These are phyloP conservation scores for Balansia obtecta DNA, from an alignment of 2,329 filamentous ascomycete genomes.

Conservation along the genomic window DNA sequence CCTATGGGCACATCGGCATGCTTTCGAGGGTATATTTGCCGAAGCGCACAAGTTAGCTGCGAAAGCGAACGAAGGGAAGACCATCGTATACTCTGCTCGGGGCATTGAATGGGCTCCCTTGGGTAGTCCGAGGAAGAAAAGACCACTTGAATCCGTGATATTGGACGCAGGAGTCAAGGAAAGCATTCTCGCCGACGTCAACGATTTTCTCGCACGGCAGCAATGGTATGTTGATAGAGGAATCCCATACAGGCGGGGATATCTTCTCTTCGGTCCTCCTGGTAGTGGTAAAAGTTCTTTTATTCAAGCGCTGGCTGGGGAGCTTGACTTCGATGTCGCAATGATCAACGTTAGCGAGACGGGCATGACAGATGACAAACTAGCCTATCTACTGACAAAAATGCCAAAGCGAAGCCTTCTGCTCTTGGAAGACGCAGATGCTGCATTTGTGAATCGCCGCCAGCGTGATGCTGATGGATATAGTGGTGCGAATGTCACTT, in stretches of 20 bases:
- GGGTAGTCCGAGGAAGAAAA: conserved; percentile 73
- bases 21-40: conserved; percentile 81
- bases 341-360: conserved; percentile 85
- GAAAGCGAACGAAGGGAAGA: conserved; percentile 80
- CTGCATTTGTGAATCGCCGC: conserved; percentile 73
- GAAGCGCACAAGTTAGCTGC: conserved; percentile 75
- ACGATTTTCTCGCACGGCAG: conserved; percentile 66
- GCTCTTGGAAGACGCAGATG: conserved; percentile 81
- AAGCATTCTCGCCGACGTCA: conserved; percentile 64
- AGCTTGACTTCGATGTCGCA: conserved; percentile 83
- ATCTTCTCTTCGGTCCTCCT: conserved; percentile 78
- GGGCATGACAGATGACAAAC: conserved; percentile 77
- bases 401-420: conserved; percentile 73
- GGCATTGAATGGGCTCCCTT: conserved; percentile 77
- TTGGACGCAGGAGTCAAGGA: conserved; percentile 77
- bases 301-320: conserved; percentile 88
- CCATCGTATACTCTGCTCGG: conserved; percentile 75
- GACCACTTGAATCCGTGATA: conserved; percentile 79
- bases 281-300: conserved; percentile 93
- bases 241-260: conserved; percentile 83
- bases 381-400: conserved; percentile 77
- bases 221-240: conserved; percentile 92
- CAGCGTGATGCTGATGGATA: conserved; percentile 74
- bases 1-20: conserved; percentile 73
- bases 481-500: conserved; percentile 78